Percentiles rank a stretch among this genome's conserved stretches.
phyloP scores from a whole-genome alignment of 257 asterid species.

The Nicotiana obtusifolia region DNA sequence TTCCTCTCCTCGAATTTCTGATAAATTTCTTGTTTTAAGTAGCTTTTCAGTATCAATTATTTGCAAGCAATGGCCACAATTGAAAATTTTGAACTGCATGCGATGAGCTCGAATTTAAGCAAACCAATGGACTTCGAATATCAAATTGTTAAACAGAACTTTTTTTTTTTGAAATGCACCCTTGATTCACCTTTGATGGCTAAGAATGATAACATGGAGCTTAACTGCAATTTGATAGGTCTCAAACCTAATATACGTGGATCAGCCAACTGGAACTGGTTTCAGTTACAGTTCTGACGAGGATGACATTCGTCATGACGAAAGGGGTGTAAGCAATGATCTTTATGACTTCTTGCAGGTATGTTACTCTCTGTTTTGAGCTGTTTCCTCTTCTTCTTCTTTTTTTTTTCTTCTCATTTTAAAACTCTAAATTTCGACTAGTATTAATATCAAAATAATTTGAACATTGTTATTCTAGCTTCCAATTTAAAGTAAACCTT shows the following conservation, averaged over 20 bases:
- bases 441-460: too few species aligned
- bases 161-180: neutral
- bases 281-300: slow-evolving; percentile 25
- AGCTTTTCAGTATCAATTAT: neutral
- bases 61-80: neutral
- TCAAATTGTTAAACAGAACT: neutral
- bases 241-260: slow-evolving; percentile 35
- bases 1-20: neutral
- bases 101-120: neutral
- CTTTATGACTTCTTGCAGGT: slow-evolving; percentile 42
- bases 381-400: neutral
- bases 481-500: neutral
- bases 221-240: slow-evolving; percentile 16
- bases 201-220: neutral
- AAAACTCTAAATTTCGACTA: neutral
- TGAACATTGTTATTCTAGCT: neutral
- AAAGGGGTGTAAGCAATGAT: slow-evolving; percentile 24
- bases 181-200: neutral
- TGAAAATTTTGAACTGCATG: neutral
- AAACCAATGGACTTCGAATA: neutral
- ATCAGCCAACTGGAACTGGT: slow-evolving; percentile 48
- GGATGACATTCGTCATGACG: slow-evolving; percentile 22
- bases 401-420: neutral
- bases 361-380: neutral
- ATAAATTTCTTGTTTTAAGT: neutral